phyloP scores from a whole-genome alignment of 2,329 filamentous ascomycete genomes.

The Phialocephala subalpina region DNA sequence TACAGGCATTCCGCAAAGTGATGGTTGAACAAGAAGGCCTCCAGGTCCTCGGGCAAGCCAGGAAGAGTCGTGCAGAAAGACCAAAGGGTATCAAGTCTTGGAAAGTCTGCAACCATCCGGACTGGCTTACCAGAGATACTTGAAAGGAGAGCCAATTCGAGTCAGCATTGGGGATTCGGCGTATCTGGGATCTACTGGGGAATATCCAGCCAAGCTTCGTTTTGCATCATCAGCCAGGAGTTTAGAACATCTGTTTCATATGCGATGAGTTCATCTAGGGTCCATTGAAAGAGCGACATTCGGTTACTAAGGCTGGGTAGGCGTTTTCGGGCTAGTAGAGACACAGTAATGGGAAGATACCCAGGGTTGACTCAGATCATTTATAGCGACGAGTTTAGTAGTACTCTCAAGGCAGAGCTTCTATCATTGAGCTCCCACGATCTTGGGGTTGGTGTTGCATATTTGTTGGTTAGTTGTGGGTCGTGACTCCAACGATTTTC shows the following conservation, averaged over 20 bases:
- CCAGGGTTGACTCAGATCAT: not conserved
- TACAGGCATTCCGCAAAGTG: constrained; percentile 51
- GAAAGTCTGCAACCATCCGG: constrained; percentile 65
- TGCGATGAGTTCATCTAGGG: not conserved
- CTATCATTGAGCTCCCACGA: not conserved
- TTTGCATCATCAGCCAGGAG: not conserved
- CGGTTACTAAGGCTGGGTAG: not conserved
- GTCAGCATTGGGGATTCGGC: not conserved
- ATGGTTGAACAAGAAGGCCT: constrained; percentile 40
- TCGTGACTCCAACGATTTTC: not conserved
- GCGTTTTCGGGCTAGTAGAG: not conserved
- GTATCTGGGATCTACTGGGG: not conserved
- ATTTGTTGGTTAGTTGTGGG: not conserved
- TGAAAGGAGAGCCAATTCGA: constrained; percentile 17
- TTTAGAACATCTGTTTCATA: not conserved
- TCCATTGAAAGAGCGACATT: not conserved
- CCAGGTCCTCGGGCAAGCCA: constrained; percentile 60
- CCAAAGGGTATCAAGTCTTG: constrained; percentile 65
- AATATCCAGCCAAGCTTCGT: not conserved
- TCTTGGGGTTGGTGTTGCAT: not conserved
- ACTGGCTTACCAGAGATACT: constrained; percentile 56
- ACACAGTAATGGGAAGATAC: not conserved
- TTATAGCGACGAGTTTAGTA: not conserved
- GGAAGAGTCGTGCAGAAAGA: constrained; percentile 61
- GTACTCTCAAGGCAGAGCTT: not conserved